phyloP scores from a whole-genome alignment of 148 eudicot species.

The Rhododendron griersonianum region DNA sequence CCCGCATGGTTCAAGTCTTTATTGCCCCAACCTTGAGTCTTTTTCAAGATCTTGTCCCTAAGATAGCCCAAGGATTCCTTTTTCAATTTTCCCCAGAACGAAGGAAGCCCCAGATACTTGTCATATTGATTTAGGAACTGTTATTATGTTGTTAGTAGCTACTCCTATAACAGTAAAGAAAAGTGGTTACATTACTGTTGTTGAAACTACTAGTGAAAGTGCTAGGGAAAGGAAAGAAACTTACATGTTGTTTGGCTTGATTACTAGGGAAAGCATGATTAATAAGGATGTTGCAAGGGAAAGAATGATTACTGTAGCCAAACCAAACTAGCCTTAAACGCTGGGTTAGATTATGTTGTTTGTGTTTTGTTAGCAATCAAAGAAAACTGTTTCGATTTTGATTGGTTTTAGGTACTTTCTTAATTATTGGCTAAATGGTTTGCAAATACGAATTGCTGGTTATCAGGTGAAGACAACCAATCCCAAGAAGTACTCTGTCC shows the following conservation, averaged over 20 bases:
- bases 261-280: not conserved
- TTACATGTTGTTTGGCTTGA: not conserved
- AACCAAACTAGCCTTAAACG: no score
- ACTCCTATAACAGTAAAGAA: not conserved
- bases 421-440: no score
- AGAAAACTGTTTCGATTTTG: not conserved
- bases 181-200: not conserved
- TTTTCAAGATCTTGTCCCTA: no score
- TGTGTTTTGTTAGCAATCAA: not conserved
- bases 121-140: not conserved
- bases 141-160: not conserved
- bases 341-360: not conserved
- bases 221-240: not conserved
- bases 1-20: no score
- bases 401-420: not conserved
- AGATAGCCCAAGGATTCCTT: no score
- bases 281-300: no score
- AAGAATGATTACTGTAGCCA: not conserved
- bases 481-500: constrained; percentile 83
- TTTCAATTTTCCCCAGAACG: no score
- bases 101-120: no score
- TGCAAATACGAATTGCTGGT: not conserved
- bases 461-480: constrained; percentile 86
- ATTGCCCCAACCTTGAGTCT: no score
- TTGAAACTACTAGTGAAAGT: not conserved